A percentile compares a stretch with the other conserved stretches of the same genome.
phyloP scores from a whole-genome alignment of 2,329 filamentous ascomycete species.

The Exutisphaerella laricina region DNA sequence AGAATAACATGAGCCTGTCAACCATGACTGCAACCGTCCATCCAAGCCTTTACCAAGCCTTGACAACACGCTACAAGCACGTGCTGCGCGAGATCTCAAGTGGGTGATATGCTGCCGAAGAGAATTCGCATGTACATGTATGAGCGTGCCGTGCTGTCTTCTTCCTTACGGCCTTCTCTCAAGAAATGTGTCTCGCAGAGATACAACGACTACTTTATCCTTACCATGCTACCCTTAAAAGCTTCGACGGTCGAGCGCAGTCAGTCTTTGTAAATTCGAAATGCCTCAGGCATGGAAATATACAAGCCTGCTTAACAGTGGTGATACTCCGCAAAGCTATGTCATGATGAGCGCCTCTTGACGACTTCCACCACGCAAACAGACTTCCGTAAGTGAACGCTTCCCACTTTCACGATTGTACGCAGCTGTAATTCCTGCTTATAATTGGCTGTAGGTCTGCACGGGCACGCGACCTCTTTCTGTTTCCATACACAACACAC shows the following conservation, averaged over 20 bases:
- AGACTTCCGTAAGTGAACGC: background rate
- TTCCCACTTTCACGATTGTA: background rate
- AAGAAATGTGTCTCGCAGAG: no score
- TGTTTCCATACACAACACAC: background rate
- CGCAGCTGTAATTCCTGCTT: background rate
- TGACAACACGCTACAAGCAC: background rate
- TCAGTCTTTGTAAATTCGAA: no score
- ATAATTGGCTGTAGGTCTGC: background rate
- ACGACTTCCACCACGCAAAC: no score
- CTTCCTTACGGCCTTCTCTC: no score
- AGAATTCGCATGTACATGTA: no score
- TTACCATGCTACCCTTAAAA: no score
- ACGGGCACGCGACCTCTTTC: conserved; percentile 7
- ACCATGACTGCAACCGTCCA: background rate
- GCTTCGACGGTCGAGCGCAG: no score
- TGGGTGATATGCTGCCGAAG: no score
- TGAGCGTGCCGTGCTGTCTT: no score
- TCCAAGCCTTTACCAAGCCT: conserved; percentile 5
- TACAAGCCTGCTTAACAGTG: no score
- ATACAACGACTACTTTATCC: no score
- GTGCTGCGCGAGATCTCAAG: conserved; percentile 1
- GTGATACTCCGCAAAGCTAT: conserved; percentile 1
- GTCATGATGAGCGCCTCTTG: background rate
- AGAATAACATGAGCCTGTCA: background rate
- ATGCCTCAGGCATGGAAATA: background rate